A percentile compares a stretch with the other conserved stretches of the same genome.
phyloP scores from a whole-genome alignment of 2,329 filamentous ascomycete genomes.

The Exutisphaerella laricina region DNA sequence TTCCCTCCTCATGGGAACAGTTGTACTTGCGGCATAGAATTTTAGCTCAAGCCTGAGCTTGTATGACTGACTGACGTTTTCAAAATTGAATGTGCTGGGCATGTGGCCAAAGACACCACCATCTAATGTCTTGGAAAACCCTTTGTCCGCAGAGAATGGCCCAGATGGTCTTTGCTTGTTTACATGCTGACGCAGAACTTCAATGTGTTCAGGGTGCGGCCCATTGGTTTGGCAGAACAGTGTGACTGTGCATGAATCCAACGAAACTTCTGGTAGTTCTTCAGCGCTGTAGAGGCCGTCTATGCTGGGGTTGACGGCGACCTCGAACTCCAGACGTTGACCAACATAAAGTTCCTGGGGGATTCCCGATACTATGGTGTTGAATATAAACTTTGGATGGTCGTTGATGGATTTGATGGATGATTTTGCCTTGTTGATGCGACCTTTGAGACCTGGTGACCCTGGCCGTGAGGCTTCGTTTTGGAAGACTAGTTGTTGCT shows the following conservation, averaged over 20 bases:
- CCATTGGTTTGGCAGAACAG: constrained; percentile 16
- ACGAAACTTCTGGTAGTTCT: constrained; percentile 8
- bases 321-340: constrained; percentile 5
- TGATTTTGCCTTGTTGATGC: constrained; percentile 1
- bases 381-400: constrained; percentile 1
- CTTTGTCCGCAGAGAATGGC: constrained; percentile 12
- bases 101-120: constrained; percentile 11
- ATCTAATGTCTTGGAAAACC: constrained; percentile 11
- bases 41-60: constrained; percentile 13
- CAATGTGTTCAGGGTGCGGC: constrained; percentile 7
- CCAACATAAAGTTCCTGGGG: constrained; percentile 6
- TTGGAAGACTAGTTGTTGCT: background rate
- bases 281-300: background rate
- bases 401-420: background rate
- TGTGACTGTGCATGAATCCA: constrained; percentile 13
- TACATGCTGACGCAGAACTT: constrained; percentile 10
- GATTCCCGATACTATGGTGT: background rate
- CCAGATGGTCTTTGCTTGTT: constrained; percentile 5
- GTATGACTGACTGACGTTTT: constrained; percentile 10
- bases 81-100: constrained; percentile 10
- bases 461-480: background rate
- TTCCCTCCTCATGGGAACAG: constrained; percentile 5
- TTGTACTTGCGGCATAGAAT: constrained; percentile 10
- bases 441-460: background rate
- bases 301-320: background rate